Conservation (phyloP, 305 asterid species). For the Caryopteris hybrid region DNA sequence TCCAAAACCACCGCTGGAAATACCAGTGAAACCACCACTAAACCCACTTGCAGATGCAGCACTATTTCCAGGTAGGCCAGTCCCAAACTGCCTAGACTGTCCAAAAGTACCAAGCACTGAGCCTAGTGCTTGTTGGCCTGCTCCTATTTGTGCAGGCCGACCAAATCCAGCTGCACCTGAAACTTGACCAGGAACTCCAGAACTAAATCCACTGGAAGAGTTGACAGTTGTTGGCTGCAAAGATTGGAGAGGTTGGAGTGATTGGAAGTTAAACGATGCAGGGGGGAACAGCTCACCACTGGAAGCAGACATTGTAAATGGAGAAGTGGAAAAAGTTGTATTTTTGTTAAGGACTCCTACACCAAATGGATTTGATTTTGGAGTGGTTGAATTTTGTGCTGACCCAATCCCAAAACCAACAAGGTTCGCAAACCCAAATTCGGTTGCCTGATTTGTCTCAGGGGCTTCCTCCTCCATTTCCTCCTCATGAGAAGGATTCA, state of each 20-base stretch:
- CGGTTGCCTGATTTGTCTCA: conserved; percentile 55
- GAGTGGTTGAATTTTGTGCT: conserved; percentile 32
- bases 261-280: conserved; percentile 72
- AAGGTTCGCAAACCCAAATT: conserved; percentile 51
- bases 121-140: conserved; percentile 85
- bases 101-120: conserved; percentile 94
- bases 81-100: conserved; percentile 92
- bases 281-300: conserved; percentile 82
- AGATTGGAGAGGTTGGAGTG: conserved; percentile 51
- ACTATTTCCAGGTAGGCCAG: conserved; percentile 62
- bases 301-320: conserved; percentile 40
- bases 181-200: conserved; percentile 49
- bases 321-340: conserved; percentile 37
- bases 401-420: conserved; percentile 75
- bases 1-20: conserved; percentile 48
- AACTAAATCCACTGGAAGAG: conserved; percentile 53
- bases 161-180: conserved; percentile 66
- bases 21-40: conserved; percentile 35
- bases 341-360: conserved; percentile 29
- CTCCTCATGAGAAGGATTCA: conserved; percentile 65
- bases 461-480: conserved; percentile 99
- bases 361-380: conserved; percentile 76
- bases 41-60: conserved; percentile 52
- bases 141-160: conserved; percentile 70
- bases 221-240: conserved; percentile 35